Percentiles rank a stretch among this genome's conserved stretches.
These are phyloP conservation scores for Fusarium abutilonis DNA, from an alignment of 2,329 filamentous ascomycete genomes.

Conservation along the genomic window DNA sequence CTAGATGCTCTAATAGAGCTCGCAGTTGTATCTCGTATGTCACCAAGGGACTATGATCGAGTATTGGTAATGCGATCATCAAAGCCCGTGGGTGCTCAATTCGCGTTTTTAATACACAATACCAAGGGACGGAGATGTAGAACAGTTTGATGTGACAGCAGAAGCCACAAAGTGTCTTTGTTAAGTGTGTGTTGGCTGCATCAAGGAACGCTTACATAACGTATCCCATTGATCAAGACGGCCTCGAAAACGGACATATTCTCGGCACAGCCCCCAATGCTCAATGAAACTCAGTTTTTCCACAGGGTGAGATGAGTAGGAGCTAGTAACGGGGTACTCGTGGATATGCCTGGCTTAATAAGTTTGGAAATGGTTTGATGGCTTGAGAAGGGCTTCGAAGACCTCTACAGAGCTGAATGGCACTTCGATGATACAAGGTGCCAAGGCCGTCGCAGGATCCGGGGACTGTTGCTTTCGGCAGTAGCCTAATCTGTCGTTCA, in stretches of 20 bases:
- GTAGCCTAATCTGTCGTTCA: not conserved
- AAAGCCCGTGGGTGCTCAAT: not conserved
- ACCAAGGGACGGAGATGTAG: not conserved
- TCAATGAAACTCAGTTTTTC: not conserved
- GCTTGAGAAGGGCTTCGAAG: slow-evolving; percentile 2
- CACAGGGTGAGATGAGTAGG: not conserved
- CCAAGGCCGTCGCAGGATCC: not conserved
- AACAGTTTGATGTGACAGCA: not conserved
- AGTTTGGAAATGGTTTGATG: not conserved
- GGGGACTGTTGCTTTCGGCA: not conserved
- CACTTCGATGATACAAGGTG: not conserved
- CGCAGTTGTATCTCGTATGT: not conserved
- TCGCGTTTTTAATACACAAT: not conserved
- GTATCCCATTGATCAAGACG: not conserved
- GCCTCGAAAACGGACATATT: not conserved
- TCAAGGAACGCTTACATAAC: not conserved
- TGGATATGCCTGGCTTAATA: not conserved
- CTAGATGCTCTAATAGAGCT: not conserved
- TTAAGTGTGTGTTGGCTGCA: not conserved
- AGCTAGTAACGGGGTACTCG: not conserved
- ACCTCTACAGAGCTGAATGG: slow-evolving; percentile 3
- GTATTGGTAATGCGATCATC: not conserved
- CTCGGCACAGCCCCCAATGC: no score
- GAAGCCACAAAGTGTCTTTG: not conserved
- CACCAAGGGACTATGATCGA: no score